Base-by-base conservation (phyloP, 805 yeast genomes). In the Isabelozyma gotoi region DNA sequence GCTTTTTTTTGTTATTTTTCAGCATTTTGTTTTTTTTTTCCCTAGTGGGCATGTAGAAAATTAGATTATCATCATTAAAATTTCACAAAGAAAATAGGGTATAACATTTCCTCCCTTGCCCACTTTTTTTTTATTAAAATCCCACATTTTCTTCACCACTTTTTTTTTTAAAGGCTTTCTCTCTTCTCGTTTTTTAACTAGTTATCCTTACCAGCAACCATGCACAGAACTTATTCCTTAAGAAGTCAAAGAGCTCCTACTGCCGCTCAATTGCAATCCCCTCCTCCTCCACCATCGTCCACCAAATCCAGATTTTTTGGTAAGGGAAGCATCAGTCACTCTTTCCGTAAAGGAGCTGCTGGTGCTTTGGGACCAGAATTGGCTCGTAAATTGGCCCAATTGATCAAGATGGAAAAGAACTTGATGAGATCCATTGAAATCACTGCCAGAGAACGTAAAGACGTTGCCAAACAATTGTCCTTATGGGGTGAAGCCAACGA, bases 401-500 rank as follows among this genome's bases (percentile, higher is more conserved):
- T 88, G 65, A 88, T 94, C 65, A 94, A 92, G 80, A 87, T 90
- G 79, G 99, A 92, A 77, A 94, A 94, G 80, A 87, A 88, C 68
- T 86, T 92, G 52, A 85, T 91, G 87, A 85, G 97, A 71, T 83
- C 96, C 49, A 78, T 94, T 60, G 98, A 94, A 76, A 77, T 88
- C 52, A 91, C 89, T 47, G 89, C 97, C 56, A 81, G 86, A 60
- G 98, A 94, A 77, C 84, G 97, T 68, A 84, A 91, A 67, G 91
- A 86, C 60, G 97, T 91, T 56, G 99, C 98, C 59, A 91, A 90
- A 77, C 98, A 92, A 77, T 81, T 92, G 67, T 90, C 97, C 29
- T 68, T 85, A 55, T 92, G 99, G 99, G 99, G 99, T 74, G 96
- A 88, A 68, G 95, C 86, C 64, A 90, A 91, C 65, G 98, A 92